Evolutionary conservation across 2,329 filamentous ascomycete species (phyloP).

Genomic region (Phoma herbarum): DNA sequence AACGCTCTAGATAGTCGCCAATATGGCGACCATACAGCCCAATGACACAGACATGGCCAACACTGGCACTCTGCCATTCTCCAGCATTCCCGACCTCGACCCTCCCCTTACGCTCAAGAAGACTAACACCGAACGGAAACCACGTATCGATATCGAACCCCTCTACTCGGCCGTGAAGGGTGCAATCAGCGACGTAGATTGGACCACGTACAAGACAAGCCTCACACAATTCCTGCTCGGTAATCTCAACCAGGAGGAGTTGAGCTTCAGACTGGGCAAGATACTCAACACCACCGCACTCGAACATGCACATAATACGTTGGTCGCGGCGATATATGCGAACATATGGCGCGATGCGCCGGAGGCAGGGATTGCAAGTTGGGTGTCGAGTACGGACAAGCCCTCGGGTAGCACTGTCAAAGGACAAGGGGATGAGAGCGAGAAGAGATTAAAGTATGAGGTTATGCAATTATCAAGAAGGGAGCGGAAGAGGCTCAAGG

Average conservation of each 20-base stretch:
- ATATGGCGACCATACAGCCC: constrained; percentile 51
- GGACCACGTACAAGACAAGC: constrained; percentile 68
- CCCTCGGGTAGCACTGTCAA: constrained; percentile 74
- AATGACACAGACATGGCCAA: constrained; percentile 49
- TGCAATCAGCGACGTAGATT: constrained; percentile 64
- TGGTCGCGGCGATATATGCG: constrained; percentile 66
- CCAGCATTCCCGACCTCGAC: constrained; percentile 49
- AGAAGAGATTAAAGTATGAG: constrained; percentile 70
- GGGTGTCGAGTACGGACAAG: constrained; percentile 77
- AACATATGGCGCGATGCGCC: constrained; percentile 69
- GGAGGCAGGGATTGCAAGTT: constrained; percentile 69
- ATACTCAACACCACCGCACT: constrained; percentile 63
- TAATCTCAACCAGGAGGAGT: constrained; percentile 69
- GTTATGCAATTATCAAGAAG: constrained; percentile 69
- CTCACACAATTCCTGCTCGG: constrained; percentile 66
- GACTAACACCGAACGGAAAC: constrained; percentile 60
- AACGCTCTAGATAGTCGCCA: constrained; percentile 23
- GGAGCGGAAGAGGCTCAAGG: constrained; percentile 67
- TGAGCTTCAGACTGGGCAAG: constrained; percentile 63
- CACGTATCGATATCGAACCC: constrained; percentile 69
- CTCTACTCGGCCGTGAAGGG: constrained; percentile 69
- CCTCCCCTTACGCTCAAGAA: constrained; percentile 56
- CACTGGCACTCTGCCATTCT: constrained; percentile 46
- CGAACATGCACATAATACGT: constrained; percentile 69
- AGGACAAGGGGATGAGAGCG: constrained; percentile 66